Evolutionary conservation across 2,329 filamentous ascomycete genomes (phyloP), one percentile per base, ranked within the genome.

Genomic region (Chrysosporium keratinophilum): DNA sequence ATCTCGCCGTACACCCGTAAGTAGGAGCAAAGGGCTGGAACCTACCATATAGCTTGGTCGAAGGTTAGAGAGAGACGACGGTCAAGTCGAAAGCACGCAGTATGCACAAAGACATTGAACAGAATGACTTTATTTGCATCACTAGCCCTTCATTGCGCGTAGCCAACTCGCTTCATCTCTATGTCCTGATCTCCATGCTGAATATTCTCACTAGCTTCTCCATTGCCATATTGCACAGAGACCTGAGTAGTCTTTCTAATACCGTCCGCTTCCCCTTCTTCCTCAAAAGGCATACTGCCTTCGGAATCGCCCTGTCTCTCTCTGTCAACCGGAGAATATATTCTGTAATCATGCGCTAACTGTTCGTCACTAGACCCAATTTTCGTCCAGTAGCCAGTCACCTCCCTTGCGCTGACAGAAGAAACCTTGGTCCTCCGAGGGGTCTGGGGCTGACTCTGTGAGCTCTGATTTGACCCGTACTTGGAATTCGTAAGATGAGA

Each of bases 331-430:
- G 11, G 7, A 6, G 50, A 15, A 45, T 52, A 45, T 15, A 20
- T 11, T 7, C 23, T n/a, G 19, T 52, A 46, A 31, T 52, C 42
- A 20, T 41, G 31, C n/a, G 50, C 33, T 34, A 52, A 23, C 35
- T 52, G 42, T 31, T 52, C 50, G 31, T 52, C 50, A 46, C 42
- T 52, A 2, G 50, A 44, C 34, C 34, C 43, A 23, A 52, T 52
- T 17, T 52, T 39, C n/a, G 50, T 52, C 50, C 50, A 52, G 20
- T 46, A 52, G 12, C 50, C 42, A 19, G 37, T 28, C 2, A 20
- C n/a, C 2, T 52, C 50, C 10, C 20, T 46, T 19, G 20, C 17
- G 33, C 41, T 15, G 6, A 20, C 34, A 14, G 50, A 41, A 19
- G 3, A 11, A 2, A 31, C 11, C 39, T 33, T 52, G 14, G 31